Conservation (phyloP, 1,139 yeast genomes). For the Yamadazyma pseudoaaseri region DNA sequence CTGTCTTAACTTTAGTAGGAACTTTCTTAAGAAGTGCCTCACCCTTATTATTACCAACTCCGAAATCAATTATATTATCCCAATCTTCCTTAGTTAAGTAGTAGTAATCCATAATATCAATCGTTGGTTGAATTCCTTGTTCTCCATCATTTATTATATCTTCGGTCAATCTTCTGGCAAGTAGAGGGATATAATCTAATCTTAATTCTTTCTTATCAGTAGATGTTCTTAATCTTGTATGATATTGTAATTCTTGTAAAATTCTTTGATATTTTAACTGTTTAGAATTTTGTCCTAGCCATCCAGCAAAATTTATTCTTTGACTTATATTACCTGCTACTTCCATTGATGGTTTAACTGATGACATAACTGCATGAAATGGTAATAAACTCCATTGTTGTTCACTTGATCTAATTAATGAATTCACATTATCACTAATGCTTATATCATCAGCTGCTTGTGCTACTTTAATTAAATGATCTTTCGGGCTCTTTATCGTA, state of each 20-base stretch:
- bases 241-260: conserved; percentile 86
- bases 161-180: conserved; percentile 52
- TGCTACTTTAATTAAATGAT: conserved; percentile 64
- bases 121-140: conserved; percentile 65
- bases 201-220: conserved; percentile 77
- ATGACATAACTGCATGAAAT: conserved; percentile 83
- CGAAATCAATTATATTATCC: conserved; percentile 81
- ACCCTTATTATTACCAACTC: conserved; percentile 59
- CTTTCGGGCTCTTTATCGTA: conserved; percentile 30
- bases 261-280: conserved; percentile 73
- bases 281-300: conserved; percentile 92
- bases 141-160: conserved; percentile 53
- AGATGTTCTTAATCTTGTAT: conserved; percentile 75
- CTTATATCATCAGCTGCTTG: conserved; percentile 86
- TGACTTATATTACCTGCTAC: conserved; percentile 73
- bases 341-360: conserved; percentile 75
- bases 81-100: conserved; percentile 88
- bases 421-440: conserved; percentile 76
- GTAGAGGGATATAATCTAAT: conserved; percentile 69
- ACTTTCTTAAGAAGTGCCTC: conserved; percentile 55
- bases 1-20: conserved; percentile 73
- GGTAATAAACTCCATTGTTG: conserved; percentile 97
- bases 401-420: conserved; percentile 81
- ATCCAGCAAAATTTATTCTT: conserved; percentile 75
- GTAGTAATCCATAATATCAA: conserved; percentile 75